Conservation (phyloP, 768 basidiomycete genomes). For the Lactarius evosmus region DNA sequence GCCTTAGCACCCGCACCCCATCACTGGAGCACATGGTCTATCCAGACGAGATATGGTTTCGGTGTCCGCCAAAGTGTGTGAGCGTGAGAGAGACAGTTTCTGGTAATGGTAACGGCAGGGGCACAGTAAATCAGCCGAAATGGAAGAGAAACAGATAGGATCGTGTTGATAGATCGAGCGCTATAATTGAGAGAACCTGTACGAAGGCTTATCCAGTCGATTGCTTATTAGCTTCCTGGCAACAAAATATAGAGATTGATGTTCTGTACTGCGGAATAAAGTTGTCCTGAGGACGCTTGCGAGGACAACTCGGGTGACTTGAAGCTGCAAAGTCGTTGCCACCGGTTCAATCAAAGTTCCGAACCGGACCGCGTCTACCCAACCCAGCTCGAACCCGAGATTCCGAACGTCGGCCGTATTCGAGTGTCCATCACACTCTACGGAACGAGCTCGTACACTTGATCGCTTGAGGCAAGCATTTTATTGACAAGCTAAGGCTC, state of each 20-base stretch:
- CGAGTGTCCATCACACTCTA: too few species aligned
- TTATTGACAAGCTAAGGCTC: not conserved
- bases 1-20: too few species aligned
- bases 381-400: too few species aligned
- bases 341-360: too few species aligned
- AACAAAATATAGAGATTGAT: not conserved
- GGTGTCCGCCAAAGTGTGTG: not conserved
- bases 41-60: not conserved
- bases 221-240: not conserved
- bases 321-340: too few species aligned
- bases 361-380: too few species aligned
- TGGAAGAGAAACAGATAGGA: not conserved
- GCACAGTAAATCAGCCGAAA: not conserved
- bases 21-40: constrained; percentile 20
- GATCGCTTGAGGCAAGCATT: not conserved
- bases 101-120: not conserved
- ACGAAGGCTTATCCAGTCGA: not conserved
- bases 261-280: too few species aligned
- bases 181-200: not conserved
- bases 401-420: too few species aligned
- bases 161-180: not conserved
- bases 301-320: too few species aligned
- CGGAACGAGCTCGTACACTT: too few species aligned
- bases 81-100: not conserved
- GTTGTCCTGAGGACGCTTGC: too few species aligned